A percentile compares a stretch with the other conserved stretches of the same genome.
These are phyloP conservation scores for Vigna radiata DNA, from an alignment of 306 rosid genomes.

Conservation along the genomic window DNA sequence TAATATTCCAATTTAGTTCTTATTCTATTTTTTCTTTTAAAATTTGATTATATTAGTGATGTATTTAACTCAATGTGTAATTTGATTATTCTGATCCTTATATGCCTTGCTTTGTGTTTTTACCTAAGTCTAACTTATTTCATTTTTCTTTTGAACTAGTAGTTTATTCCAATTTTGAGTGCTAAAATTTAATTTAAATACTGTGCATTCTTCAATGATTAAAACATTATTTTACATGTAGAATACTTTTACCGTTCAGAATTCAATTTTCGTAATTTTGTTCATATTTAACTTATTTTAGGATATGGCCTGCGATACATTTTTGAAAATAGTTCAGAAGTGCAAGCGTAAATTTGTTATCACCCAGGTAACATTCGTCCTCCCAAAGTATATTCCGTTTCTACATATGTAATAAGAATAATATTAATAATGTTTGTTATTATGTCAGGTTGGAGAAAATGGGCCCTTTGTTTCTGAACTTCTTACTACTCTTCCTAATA, in stretches of 20 bases:
- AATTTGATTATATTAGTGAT: conserved; percentile 11
- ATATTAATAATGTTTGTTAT: conserved; percentile 24
- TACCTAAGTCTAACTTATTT: neutral
- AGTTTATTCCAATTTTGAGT: neutral
- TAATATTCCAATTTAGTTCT: neutral
- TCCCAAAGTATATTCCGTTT: conserved; percentile 5
- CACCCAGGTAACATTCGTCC: conserved; percentile 66
- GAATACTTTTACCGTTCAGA: conserved; percentile 8
- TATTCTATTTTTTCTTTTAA: neutral
- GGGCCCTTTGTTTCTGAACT: conserved; percentile 97
- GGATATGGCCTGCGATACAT: conserved; percentile 99
- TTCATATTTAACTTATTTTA: conserved; percentile 44
- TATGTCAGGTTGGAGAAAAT: conserved; percentile 84
- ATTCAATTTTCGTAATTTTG: neutral
- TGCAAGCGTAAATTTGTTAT: conserved; percentile 94
- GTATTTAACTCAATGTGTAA: neutral
- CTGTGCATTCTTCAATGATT: neutral
- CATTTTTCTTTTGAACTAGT: neutral
- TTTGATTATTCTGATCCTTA: neutral
- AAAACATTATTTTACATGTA: neutral
- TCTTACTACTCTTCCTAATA: conserved; percentile 75
- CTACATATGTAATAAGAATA: neutral
- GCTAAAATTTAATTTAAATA: conserved; percentile 12
- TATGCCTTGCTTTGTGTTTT: neutral
- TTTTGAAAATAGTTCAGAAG: conserved; percentile 90